Percentiles rank a stretch among this genome's conserved stretches.
Conservation (phyloP, 2,329 filamentous ascomycete species). For the Xylaria sp. region DNA sequence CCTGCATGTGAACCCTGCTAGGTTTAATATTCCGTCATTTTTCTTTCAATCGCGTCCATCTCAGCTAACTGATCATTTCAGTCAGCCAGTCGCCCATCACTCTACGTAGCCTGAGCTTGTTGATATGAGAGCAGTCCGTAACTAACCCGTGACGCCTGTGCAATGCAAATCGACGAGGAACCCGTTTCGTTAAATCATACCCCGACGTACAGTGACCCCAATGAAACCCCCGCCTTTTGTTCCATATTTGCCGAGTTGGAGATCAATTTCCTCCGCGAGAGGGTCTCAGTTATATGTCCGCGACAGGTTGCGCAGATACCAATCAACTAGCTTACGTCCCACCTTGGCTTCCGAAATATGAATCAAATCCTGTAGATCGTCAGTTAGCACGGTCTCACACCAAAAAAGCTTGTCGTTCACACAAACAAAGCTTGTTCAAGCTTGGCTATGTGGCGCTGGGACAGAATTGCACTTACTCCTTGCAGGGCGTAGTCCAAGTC, state of each 20-base stretch:
- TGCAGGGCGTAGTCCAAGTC: conserved; percentile 98
- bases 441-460: conserved; percentile 16
- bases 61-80: conserved; percentile 26
- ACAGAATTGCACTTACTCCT: conserved; percentile 70
- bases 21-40: conserved; percentile 27
- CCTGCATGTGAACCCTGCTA: conserved; percentile 20
- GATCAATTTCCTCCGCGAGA: conserved; percentile 29
- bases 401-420: conserved; percentile 44
- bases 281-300: conserved; percentile 80
- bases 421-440: conserved; percentile 38
- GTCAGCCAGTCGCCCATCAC: conserved; percentile 30
- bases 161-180: conserved; percentile 54
- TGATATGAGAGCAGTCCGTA: conserved; percentile 37
- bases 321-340: conserved; percentile 95
- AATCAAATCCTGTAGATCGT: conserved; percentile 79
- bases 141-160: conserved; percentile 53
- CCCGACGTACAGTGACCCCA: conserved; percentile 40
- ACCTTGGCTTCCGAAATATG: conserved; percentile 99
- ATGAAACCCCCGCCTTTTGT: conserved; percentile 31
- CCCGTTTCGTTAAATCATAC: conserved; percentile 44
- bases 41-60: conserved; percentile 22
- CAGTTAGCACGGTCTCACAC: conserved; percentile 44
- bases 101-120: conserved; percentile 31
- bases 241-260: conserved; percentile 38
- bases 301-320: conserved; percentile 97